These are phyloP conservation scores for Pseudotsuga menziesii DNA, from an alignment of 75 land plant genomes.

Conservation along the genomic window DNA sequence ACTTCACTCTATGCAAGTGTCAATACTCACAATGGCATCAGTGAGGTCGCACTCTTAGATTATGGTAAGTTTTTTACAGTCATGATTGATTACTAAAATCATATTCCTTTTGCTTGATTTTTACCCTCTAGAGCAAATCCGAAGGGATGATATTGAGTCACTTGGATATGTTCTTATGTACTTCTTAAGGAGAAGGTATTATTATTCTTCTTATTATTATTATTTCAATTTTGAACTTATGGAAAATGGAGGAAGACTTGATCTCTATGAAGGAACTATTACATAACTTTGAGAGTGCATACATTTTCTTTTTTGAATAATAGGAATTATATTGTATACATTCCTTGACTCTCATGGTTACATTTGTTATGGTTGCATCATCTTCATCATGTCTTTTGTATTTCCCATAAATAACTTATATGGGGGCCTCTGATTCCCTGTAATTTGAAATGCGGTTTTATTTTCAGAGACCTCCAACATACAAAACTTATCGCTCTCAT, in stretches of 20 bases:
- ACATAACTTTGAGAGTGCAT: too few species aligned
- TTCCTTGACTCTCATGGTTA: too few species aligned
- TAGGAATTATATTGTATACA: background rate
- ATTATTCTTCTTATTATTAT: background rate
- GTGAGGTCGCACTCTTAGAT: slow-evolving; percentile 21
- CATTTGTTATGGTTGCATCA: too few species aligned
- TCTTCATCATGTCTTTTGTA: too few species aligned
- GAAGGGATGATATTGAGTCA: slow-evolving; percentile 84
- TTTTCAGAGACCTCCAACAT: too few species aligned
- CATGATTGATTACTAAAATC: background rate
- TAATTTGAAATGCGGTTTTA: too few species aligned
- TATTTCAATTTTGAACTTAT: background rate
- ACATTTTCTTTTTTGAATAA: background rate
- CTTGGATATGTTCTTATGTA: slow-evolving; percentile 96
- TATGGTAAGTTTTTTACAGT: background rate
- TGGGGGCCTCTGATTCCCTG: too few species aligned
- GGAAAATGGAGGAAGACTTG: background rate
- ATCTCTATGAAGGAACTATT: background rate
- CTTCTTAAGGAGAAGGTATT: slow-evolving; percentile 90
- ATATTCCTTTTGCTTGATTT: background rate
- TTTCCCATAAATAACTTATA: too few species aligned
- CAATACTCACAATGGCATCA: slow-evolving; percentile 85
- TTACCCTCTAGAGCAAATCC: slow-evolving; percentile 60
- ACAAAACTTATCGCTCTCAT: too few species aligned
- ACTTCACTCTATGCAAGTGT: slow-evolving; percentile 90